Evolutionary conservation across 345 rosid genomes (phyloP).

Genomic region (Citrus reticulata): DNA sequence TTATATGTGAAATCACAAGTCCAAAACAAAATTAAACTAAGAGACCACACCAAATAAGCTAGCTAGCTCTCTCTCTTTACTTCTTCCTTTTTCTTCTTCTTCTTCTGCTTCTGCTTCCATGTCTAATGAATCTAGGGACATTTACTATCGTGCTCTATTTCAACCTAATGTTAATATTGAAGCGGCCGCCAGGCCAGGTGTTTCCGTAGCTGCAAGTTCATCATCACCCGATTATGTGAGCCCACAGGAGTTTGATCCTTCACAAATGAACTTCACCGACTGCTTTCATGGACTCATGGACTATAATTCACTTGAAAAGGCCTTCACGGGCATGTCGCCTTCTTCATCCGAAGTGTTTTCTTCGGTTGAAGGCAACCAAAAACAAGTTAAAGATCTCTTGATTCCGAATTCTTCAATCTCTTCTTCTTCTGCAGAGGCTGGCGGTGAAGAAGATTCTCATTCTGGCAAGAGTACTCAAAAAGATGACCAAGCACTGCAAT

Average conservation of each 20-base stretch:
- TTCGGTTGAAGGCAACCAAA: constrained; percentile 31
- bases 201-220: constrained; percentile 5
- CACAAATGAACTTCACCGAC: constrained; percentile 55
- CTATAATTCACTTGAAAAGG: constrained; percentile 51
- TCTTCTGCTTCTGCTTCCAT: constrained; percentile 28
- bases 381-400: constrained; percentile 4
- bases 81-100: constrained; percentile 12
- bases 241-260: constrained; percentile 27
- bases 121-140: constrained; percentile 70
- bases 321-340: constrained; percentile 43
- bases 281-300: constrained; percentile 52
- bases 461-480: constrained; percentile 38
- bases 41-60: neutral
- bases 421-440: constrained; percentile 63
- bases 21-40: constrained; percentile 16
- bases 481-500: constrained; percentile 19
- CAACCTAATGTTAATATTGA: constrained; percentile 5
- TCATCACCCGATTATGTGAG: constrained; percentile 20
- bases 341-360: constrained; percentile 50
- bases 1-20: constrained; percentile 10
- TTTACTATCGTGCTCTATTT: constrained; percentile 37
- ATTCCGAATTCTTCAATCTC: constrained; percentile 57
- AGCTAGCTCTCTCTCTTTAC: constrained; percentile 1
- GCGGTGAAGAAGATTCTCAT: constrained; percentile 60
- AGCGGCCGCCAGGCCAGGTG: neutral